Percentiles rank a stretch among this genome's conserved stretches.
Conservation (phyloP, 2,329 filamentous ascomycete species). For the Escovopsis sp. region DNA sequence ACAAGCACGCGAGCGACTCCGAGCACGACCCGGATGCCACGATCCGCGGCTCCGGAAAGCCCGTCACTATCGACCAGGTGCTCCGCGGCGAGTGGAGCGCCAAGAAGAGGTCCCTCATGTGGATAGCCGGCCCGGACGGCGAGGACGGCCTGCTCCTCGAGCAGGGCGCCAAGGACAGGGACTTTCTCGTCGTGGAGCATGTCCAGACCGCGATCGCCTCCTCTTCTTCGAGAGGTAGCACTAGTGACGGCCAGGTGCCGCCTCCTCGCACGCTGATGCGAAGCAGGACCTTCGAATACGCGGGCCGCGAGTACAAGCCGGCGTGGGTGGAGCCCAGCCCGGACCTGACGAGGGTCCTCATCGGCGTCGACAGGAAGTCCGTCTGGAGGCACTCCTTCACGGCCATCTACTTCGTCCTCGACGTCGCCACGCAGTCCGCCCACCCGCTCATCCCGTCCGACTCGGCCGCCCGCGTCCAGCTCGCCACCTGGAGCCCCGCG, state of each 20-base stretch:
- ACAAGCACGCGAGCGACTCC: slow-evolving; percentile 45
- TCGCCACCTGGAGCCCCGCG: slow-evolving; percentile 78
- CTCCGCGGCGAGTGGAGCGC: slow-evolving; percentile 49
- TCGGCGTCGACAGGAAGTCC: slow-evolving; percentile 55
- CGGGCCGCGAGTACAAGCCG: slow-evolving; percentile 39
- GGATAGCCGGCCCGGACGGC: slow-evolving; percentile 59
- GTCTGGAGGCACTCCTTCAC: slow-evolving; percentile 88
- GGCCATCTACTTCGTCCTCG: slow-evolving; percentile 79
- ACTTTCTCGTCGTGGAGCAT: slow-evolving; percentile 76
- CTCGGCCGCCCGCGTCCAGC: slow-evolving; percentile 52
- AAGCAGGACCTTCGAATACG: slow-evolving; percentile 43
- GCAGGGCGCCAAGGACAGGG: slow-evolving; percentile 44
- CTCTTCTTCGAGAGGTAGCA: neutral
- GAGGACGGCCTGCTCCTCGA: slow-evolving; percentile 80
- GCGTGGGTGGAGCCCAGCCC: slow-evolving; percentile 57
- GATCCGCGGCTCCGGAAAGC: slow-evolving; percentile 49
- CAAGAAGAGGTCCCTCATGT: slow-evolving; percentile 51
- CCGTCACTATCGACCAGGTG: slow-evolving; percentile 58
- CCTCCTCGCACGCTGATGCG: slow-evolving; percentile 63
- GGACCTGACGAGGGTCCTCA: slow-evolving; percentile 71
- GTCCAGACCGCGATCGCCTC: slow-evolving; percentile 38
- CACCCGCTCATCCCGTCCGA: slow-evolving; percentile 63
- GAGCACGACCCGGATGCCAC: slow-evolving; percentile 57
- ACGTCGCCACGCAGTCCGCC: slow-evolving; percentile 64
- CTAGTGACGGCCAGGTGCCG: too few species aligned